Evolutionary conservation across 2,329 filamentous ascomycete species (phyloP).

Genomic region (Colletotrichum musae): DNA sequence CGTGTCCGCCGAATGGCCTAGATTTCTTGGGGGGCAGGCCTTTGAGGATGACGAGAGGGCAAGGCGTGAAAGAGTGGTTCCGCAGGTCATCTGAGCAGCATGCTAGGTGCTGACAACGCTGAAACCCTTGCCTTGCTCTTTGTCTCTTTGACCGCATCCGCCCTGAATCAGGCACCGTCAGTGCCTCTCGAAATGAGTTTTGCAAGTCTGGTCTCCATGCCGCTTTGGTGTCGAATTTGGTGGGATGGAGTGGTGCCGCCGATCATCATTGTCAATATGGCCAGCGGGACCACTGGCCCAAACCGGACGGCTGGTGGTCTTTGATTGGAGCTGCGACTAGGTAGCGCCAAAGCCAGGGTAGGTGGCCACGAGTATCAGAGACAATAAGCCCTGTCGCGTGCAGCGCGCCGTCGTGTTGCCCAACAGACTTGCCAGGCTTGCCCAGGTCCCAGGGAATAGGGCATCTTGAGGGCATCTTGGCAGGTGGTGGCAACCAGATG

Average conservation of each 20-base stretch:
- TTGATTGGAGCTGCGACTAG: conserved; percentile 37
- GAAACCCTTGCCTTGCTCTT: conserved; percentile 25
- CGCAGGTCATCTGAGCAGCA: conserved; percentile 23
- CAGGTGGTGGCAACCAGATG: conserved; percentile 24
- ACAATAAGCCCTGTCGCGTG: conserved; percentile 12
- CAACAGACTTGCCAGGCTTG: conserved; percentile 2
- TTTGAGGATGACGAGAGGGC: conserved; percentile 15
- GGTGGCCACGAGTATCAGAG: conserved; percentile 23
- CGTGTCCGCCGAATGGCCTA: conserved; percentile 1
- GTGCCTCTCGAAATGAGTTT: conserved; percentile 23
- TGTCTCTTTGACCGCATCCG: conserved; percentile 32
- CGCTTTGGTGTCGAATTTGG: conserved; percentile 29
- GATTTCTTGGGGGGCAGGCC: conserved; percentile 4
- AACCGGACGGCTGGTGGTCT: conserved; percentile 37
- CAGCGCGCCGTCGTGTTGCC: conserved; percentile 11
- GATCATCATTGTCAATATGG: conserved; percentile 37
- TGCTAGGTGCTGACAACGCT: neutral
- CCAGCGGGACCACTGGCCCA: conserved; percentile 28
- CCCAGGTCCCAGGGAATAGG: neutral
- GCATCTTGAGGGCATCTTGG: neutral
- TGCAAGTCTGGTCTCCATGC: conserved; percentile 22
- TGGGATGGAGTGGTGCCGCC: conserved; percentile 37
- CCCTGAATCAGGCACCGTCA: conserved; percentile 18
- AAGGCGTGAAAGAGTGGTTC: conserved; percentile 7
- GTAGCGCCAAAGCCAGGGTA: conserved; percentile 28